Evolutionary conservation across 2,329 filamentous ascomycete genomes (phyloP).

Genomic region (Alternaria panax): DNA sequence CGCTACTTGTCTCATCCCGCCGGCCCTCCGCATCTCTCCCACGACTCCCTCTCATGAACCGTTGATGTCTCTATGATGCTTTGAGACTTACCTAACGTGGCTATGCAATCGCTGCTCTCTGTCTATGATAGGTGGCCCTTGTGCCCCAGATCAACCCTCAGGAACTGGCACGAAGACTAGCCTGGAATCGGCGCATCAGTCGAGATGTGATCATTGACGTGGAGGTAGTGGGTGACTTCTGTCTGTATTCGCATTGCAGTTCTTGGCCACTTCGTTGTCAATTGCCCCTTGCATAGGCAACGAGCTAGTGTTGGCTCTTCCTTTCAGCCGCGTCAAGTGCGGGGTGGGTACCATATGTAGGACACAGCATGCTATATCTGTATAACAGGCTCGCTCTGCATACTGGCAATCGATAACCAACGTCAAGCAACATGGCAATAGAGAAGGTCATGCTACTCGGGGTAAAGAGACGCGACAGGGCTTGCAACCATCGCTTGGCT

Average conservation of each 20-base stretch:
- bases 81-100: background rate
- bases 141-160: background rate
- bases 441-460: constrained; percentile 36
- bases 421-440: constrained; percentile 24
- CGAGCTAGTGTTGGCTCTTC: constrained; percentile 21
- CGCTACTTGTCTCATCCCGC: background rate
- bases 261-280: background rate
- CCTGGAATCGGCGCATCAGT: background rate
- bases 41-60: background rate
- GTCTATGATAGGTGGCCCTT: background rate
- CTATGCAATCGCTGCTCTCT: background rate
- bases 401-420: background rate
- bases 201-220: background rate
- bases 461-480: constrained; percentile 24
- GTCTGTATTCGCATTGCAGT: background rate
- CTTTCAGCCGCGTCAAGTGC: constrained; percentile 31
- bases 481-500: constrained; percentile 2
- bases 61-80: background rate
- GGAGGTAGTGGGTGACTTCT: background rate
- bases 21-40: background rate
- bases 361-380: background rate
- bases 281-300: background rate
- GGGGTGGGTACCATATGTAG: constrained; percentile 11
- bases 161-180: background rate
- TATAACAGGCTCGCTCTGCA: no score